Percentiles rank a stretch among this genome's conserved stretches.
phyloP scores from a whole-genome alignment of 1,284 basidiomycete genomes.

The Leccinum proliferum region DNA sequence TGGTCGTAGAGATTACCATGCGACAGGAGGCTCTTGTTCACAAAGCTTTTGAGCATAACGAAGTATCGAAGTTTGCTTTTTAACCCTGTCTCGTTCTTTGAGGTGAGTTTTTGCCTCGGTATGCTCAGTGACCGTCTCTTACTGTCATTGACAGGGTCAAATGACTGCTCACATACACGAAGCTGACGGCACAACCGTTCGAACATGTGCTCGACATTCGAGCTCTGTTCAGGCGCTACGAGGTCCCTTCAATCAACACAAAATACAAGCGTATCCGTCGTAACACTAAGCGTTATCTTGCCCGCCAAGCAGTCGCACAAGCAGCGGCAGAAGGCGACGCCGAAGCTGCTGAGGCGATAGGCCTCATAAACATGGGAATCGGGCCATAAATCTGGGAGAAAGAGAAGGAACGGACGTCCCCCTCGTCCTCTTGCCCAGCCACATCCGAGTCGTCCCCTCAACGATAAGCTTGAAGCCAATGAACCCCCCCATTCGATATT shows the following conservation, averaged over 20 bases:
- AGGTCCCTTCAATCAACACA: conserved; percentile 95
- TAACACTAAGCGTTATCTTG: conserved; percentile 92
- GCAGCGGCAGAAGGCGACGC: conserved; percentile 88
- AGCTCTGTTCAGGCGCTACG: conserved; percentile 83
- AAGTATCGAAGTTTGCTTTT: conserved; percentile 59
- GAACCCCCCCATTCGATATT: too few relatives aligned
- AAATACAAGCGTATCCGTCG: conserved; percentile 97
- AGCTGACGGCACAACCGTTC: conserved; percentile 95
- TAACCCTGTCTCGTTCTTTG: conserved; percentile 86
- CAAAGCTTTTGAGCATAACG: conserved; percentile 61
- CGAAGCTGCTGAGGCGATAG: conserved; percentile 90
- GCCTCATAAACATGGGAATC: conserved; percentile 93
- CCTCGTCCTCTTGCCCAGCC: conserved; percentile 39
- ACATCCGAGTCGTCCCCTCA: conserved; percentile 65
- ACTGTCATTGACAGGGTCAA: conserved; percentile 58
- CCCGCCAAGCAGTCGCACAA: conserved; percentile 89
- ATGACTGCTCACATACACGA: conserved; percentile 99
- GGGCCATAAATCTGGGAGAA: conserved; percentile 98
- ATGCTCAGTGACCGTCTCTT: conserved; percentile 5
- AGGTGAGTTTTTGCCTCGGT: conserved; percentile 41
- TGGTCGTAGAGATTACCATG: conserved; percentile 95
- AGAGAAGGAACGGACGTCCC: conserved; percentile 89
- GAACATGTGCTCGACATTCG: conserved; percentile 97
- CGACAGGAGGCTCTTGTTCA: conserved; percentile 82
- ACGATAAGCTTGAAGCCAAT: too few relatives aligned